phyloP scores from a whole-genome alignment of 768 basidiomycete genomes.

The Suillus alpinus region DNA sequence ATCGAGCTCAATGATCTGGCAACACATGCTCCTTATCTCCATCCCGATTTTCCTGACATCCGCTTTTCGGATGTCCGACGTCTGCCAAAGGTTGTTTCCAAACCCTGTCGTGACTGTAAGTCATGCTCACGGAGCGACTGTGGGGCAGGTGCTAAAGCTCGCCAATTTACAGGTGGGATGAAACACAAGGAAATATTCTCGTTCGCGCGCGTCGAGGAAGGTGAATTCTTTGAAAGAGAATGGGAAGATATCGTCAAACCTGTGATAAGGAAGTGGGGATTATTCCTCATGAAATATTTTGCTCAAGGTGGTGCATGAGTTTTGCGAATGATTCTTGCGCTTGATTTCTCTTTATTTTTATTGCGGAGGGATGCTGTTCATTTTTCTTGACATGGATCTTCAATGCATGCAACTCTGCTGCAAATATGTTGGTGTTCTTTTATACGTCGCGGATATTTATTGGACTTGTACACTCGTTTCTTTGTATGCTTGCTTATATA shows the following conservation, averaged over 20 bases:
- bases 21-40: conserved; percentile 56
- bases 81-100: conserved; percentile 14
- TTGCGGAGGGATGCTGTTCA: not conserved
- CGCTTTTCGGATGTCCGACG: conserved; percentile 26
- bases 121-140: conserved; percentile 29
- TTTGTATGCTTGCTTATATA: not conserved
- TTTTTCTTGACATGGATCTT: too few relatives aligned
- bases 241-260: conserved; percentile 75
- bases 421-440: too few relatives aligned
- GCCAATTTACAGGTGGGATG: conserved; percentile 40
- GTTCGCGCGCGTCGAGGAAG: conserved; percentile 53
- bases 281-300: conserved; percentile 43
- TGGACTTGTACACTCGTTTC: not conserved
- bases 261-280: conserved; percentile 76
- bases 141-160: not conserved
- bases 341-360: not conserved
- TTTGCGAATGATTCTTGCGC: not conserved
- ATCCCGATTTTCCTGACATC: conserved; percentile 42
- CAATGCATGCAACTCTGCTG: too few relatives aligned
- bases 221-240: conserved; percentile 59
- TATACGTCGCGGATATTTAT: not conserved
- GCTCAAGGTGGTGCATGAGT: conserved; percentile 8
- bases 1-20: conserved; percentile 74
- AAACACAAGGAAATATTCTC: conserved; percentile 79
- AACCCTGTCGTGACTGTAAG: conserved; percentile 46